These are phyloP conservation scores for Boletus sp. DNA, from an alignment of 1,284 basidiomycete species.

Conservation along the genomic window DNA sequence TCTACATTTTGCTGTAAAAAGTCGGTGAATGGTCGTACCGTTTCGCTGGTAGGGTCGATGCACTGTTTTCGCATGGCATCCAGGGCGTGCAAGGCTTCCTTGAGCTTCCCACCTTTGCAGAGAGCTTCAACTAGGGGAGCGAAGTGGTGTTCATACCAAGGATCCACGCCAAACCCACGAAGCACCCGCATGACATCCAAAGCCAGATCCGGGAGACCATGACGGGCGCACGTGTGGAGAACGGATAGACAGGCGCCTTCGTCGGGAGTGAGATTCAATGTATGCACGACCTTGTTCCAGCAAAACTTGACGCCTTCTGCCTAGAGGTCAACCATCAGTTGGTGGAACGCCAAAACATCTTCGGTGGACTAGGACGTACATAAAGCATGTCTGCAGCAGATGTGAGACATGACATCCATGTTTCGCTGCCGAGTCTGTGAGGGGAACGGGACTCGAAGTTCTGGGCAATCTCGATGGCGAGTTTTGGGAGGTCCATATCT, in stretches of 20 bases:
- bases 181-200: slow-evolving; percentile 58
- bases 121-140: slow-evolving; percentile 66
- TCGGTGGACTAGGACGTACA: slow-evolving; percentile 41
- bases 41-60: slow-evolving; percentile 44
- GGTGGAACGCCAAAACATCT: not conserved
- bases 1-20: slow-evolving; percentile 47
- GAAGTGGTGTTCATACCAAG: slow-evolving; percentile 63
- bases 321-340: slow-evolving; percentile 36
- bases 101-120: slow-evolving; percentile 46
- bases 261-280: slow-evolving; percentile 55
- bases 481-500: slow-evolving; percentile 46
- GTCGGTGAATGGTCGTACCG: slow-evolving; percentile 50
- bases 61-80: slow-evolving; percentile 50
- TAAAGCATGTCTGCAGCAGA: slow-evolving; percentile 56
- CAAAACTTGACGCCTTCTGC: slow-evolving; percentile 58
- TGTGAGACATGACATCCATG: slow-evolving; percentile 59
- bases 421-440: slow-evolving; percentile 47
- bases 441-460: slow-evolving; percentile 54
- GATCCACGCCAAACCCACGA: slow-evolving; percentile 42
- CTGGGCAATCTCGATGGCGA: slow-evolving; percentile 65
- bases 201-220: slow-evolving; percentile 67
- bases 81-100: slow-evolving; percentile 56
- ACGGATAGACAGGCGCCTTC: slow-evolving; percentile 71
- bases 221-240: slow-evolving; percentile 68
- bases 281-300: slow-evolving; percentile 60